phyloP scores from a whole-genome alignment of 352 stramenopile genomes.

The Globisporangium heterothallicum region DNA sequence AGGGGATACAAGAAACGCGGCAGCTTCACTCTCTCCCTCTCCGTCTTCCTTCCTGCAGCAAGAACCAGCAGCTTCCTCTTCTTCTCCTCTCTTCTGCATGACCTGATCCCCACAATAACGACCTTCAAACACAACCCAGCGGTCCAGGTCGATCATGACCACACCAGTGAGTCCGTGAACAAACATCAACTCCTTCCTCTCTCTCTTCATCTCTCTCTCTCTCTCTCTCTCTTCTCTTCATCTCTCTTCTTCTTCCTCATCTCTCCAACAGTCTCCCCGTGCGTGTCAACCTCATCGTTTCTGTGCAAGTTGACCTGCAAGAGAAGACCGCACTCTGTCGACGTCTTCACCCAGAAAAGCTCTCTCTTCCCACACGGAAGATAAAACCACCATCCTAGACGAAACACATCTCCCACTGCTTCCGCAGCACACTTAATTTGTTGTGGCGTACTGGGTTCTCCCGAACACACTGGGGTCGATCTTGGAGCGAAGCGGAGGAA shows the following conservation, averaged over 20 bases:
- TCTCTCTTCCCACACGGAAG: no score
- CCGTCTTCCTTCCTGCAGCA: neutral
- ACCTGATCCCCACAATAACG: neutral
- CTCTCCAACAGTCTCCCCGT: no score
- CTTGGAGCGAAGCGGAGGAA: conserved; percentile 75
- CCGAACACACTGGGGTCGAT: conserved; percentile 65
- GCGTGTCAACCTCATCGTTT: no score
- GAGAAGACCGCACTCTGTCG: no score
- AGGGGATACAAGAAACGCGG: neutral
- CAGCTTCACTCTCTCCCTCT: neutral
- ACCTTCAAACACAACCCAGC: neutral
- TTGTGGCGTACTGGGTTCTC: conserved; percentile 39
- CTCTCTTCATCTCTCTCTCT: neutral
- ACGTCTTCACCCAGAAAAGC: no score
- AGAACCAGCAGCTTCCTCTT: neutral
- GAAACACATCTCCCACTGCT: no score
- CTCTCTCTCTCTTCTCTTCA: conserved; percentile 6
- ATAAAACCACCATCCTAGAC: no score
- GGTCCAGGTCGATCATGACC: neutral
- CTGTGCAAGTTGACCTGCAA: no score
- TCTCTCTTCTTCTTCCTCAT: neutral
- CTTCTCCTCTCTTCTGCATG: neutral
- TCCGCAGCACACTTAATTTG: conserved; percentile 27
- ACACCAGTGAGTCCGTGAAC: neutral
- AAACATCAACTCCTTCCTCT: neutral